Percentiles rank a stretch among this genome's conserved stretches.
These are phyloP conservation scores for Globisporangium echinulatum DNA, from an alignment of 352 stramenopile species.

Conservation along the genomic window DNA sequence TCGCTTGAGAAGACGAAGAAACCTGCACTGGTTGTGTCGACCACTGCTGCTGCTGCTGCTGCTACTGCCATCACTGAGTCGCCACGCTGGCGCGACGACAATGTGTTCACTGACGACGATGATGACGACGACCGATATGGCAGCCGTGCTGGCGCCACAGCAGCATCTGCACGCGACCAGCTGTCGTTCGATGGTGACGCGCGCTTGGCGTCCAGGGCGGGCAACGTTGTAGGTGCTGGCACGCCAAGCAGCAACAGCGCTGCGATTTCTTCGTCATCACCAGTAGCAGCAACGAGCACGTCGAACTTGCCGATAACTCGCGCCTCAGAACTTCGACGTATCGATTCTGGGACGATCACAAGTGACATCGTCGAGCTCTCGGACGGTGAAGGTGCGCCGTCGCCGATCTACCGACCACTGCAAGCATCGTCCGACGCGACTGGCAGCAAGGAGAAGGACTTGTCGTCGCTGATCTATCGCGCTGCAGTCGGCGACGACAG, in stretches of 20 bases:
- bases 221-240: too few species aligned
- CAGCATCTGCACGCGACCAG: neutral
- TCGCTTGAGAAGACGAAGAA: constrained; percentile 1
- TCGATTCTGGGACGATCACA: constrained; percentile 11
- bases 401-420: neutral
- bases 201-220: too few species aligned
- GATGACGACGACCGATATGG: neutral
- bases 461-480: constrained; percentile 26
- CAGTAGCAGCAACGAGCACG: neutral
- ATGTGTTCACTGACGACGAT: constrained; percentile 20
- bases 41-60: neutral
- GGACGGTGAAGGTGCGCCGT: constrained; percentile 10
- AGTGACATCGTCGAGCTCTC: constrained; percentile 20
- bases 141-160: neutral
- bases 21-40: neutral
- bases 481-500: neutral
- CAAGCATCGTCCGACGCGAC: neutral
- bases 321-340: constrained; percentile 1
- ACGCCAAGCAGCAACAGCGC: too few species aligned
- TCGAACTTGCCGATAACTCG: neutral
- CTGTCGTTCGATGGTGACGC: neutral
- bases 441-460: constrained; percentile 16
- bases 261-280: neutral
- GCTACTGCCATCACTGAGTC: constrained; percentile 12
- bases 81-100: constrained; percentile 23